Conservation (phyloP, 2,329 filamentous ascomycete species). For the Nemania sp. region DNA sequence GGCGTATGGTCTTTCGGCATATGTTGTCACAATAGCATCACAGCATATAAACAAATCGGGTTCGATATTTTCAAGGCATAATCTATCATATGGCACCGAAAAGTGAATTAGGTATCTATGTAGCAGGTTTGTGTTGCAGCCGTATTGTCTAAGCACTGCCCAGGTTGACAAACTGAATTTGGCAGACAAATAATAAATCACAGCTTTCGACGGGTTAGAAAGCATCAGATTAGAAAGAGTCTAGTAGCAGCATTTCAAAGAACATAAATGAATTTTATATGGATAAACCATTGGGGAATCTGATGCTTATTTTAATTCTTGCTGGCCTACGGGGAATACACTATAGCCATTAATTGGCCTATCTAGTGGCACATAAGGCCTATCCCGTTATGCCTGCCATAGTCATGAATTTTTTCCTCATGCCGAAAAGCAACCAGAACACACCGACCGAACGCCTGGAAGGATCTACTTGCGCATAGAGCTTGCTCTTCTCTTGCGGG, state of each 20-base stretch:
- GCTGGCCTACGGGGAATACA: constrained; percentile 35
- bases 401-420: constrained; percentile 38
- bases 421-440: constrained; percentile 44
- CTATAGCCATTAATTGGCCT: constrained; percentile 35
- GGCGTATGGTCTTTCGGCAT: constrained; percentile 10
- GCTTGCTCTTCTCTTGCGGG: constrained; percentile 94
- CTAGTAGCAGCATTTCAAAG: too few species aligned
- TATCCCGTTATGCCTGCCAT: constrained; percentile 32
- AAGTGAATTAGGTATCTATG: constrained; percentile 13
- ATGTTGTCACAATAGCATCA: constrained; percentile 3
- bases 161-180: constrained; percentile 8
- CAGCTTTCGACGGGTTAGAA: too few species aligned
- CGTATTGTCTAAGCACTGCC: constrained; percentile 10
- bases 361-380: constrained; percentile 37
- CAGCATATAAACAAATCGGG: constrained; percentile 22
- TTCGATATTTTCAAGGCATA: too few species aligned
- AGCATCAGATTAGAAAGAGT: too few species aligned
- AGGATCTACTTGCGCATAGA: constrained; percentile 84
- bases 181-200: background rate
- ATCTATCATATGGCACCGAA: too few species aligned
- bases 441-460: constrained; percentile 43
- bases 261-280: too few species aligned
- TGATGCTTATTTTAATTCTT: constrained; percentile 37
- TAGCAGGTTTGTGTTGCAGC: background rate
- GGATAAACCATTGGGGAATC: constrained; percentile 36